phyloP scores from a whole-genome alignment of 1,284 basidiomycete species.

The Amylostereum chailletii region DNA sequence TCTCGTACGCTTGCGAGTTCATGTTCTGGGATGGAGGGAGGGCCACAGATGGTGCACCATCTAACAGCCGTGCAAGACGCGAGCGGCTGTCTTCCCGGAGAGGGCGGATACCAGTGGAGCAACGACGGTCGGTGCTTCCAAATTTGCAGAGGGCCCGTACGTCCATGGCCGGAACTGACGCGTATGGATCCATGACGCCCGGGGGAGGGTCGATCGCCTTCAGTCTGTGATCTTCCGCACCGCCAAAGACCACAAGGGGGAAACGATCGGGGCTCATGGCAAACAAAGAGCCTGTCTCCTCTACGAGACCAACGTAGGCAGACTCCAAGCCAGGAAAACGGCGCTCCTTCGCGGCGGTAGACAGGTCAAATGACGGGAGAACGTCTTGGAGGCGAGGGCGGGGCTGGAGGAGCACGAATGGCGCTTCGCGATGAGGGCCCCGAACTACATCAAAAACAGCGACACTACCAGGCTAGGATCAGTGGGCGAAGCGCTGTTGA shows the following conservation, averaged over 20 bases:
- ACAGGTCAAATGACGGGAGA: constrained; percentile 36
- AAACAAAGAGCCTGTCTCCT: constrained; percentile 64
- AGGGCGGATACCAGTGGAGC: constrained; percentile 50
- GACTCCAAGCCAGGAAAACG: constrained; percentile 40
- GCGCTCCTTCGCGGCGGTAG: constrained; percentile 21
- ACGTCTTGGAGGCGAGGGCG: constrained; percentile 59
- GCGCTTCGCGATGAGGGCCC: constrained; percentile 35
- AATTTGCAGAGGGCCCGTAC: constrained; percentile 24
- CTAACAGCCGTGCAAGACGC: constrained; percentile 24
- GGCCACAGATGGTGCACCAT: constrained; percentile 22
- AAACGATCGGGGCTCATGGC: constrained; percentile 69
- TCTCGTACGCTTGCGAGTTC: constrained; percentile 5
- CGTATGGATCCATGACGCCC: constrained; percentile 6
- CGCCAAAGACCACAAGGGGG: constrained; percentile 68
- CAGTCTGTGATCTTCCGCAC: constrained; percentile 24
- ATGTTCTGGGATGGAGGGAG: constrained; percentile 8
- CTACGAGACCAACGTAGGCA: constrained; percentile 69
- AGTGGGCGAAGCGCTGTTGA: not conserved
- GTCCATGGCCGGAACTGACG: not conserved
- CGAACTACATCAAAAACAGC: constrained; percentile 72
- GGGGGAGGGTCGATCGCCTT: constrained; percentile 29
- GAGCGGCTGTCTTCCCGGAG: constrained; percentile 31
- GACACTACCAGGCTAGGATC: constrained; percentile 34
- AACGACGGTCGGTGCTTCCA: constrained; percentile 39
- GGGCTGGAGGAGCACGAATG: constrained; percentile 75